Conservation (phyloP, 306 rosid genomes). For the Arachis hypogaea region DNA sequence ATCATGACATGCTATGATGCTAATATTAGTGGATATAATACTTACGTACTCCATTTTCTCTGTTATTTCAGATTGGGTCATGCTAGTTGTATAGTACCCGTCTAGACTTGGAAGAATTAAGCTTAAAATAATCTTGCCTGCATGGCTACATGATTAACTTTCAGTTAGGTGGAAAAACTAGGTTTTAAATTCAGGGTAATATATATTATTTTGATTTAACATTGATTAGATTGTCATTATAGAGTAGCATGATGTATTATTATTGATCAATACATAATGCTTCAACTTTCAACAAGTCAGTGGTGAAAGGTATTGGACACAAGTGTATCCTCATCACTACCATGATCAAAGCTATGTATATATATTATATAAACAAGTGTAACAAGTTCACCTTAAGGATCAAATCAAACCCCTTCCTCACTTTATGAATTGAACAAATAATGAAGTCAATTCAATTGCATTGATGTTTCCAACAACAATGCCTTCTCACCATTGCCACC, state of each 20-base stretch:
- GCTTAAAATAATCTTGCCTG: not conserved
- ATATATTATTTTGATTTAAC: no score
- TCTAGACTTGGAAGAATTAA: not conserved
- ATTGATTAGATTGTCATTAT: no score
- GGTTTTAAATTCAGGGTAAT: no score
- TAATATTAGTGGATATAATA: not conserved
- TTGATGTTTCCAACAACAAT: not conserved
- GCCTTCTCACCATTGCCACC: not conserved
- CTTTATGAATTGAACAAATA: not conserved
- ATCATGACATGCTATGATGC: not conserved
- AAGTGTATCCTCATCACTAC: not conserved
- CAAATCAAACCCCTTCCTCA: no score
- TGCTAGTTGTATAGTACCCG: not conserved
- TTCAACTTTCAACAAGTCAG: not conserved
- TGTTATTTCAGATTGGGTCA: not conserved
- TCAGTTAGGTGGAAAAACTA: not conserved
- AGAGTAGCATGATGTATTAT: no score
- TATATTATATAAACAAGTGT: slow-evolving; percentile 31
- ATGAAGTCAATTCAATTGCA: not conserved
- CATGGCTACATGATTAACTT: not conserved
- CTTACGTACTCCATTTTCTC: not conserved
- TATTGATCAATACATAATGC: not conserved
- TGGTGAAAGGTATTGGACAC: not conserved
- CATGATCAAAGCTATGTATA: slow-evolving; percentile 14
- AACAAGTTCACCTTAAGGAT: slow-evolving; percentile 2